Conservation (phyloP, 2,329 filamentous ascomycete genomes). For the Hypoxylon sp. region DNA sequence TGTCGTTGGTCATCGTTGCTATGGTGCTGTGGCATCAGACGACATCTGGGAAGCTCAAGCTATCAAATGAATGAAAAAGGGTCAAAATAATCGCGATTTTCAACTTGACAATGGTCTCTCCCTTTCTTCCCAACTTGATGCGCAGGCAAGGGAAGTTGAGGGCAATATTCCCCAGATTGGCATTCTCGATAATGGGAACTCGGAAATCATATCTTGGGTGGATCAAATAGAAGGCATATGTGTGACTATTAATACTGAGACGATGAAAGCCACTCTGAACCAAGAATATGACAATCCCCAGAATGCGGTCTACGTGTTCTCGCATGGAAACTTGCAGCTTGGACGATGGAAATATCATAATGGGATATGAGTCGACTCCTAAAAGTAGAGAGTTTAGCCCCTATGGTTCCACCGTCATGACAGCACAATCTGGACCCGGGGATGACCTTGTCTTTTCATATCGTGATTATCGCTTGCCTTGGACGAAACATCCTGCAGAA, state of each 20-base stretch:
- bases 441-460: slow-evolving; percentile 48
- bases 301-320: slow-evolving; percentile 37
- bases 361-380: slow-evolving; percentile 54
- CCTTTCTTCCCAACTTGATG: slow-evolving; percentile 55
- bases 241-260: slow-evolving; percentile 42
- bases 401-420: slow-evolving; percentile 49
- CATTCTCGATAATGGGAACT: slow-evolving; percentile 54
- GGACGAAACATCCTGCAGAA: slow-evolving; percentile 44
- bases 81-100: slow-evolving; percentile 43
- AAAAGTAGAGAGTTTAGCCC: slow-evolving; percentile 53
- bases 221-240: slow-evolving; percentile 44
- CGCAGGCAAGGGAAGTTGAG: slow-evolving; percentile 44
- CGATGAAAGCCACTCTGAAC: slow-evolving; percentile 48
- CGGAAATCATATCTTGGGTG: slow-evolving; percentile 35
- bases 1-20: no score
- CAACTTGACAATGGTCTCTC: slow-evolving; percentile 27
- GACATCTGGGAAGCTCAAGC: neutral
- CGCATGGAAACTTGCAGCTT: slow-evolving; percentile 44
- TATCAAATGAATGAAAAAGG: slow-evolving; percentile 41
- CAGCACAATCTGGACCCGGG: slow-evolving; percentile 49
- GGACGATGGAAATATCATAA: slow-evolving; percentile 44
- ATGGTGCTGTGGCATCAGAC: no score
- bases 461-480: slow-evolving; percentile 52
- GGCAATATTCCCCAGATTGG: slow-evolving; percentile 45
- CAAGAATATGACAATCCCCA: slow-evolving; percentile 35